Evolutionary conservation across 2,329 filamentous ascomycete species (phyloP), one percentile per base, ranked within the genome.

Genomic region (Trichoderma gracile): DNA sequence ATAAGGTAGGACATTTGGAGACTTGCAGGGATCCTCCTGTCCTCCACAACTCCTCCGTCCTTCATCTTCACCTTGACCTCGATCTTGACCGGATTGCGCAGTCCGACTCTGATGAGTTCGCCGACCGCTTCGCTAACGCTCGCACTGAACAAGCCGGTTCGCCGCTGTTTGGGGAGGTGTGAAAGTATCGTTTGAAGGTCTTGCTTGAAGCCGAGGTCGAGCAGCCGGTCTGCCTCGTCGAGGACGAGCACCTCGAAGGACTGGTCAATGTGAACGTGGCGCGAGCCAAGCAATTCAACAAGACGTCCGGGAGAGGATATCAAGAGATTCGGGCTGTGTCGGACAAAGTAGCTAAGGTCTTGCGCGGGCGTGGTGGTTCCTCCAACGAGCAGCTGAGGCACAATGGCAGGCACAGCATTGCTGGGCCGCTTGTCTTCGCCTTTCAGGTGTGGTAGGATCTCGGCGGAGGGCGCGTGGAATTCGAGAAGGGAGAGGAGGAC

Each of bases 111-210:
- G 59, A 99, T 93, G 62, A 99, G 90, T 74, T 97, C 91, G 67
- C 93, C 89, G 0, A 99, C 91, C 1, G 95, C 95, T 73, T 98
- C 95, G 71, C 90, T 95, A n/a, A 99, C 91, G 71, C 91, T 96
- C 14, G 95, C 95, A 72, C 92, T 97, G 78, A 98, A 99, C 0
- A 99, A 80, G 0, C 95, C 95, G 0, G 95, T 99, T 55, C 95
- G 85, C 58, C 95, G 84, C 75, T 99, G 95, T 74, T 99, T 99
- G 0, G 95, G 95, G 6, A 99, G 79, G 17, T 90, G 85, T 0
- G 87, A 86, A 23, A 99, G 79, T 46, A 98, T 97, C 63, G 87
- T 91, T 70, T 95, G 92, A 30, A 99, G 78, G 69, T 97, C 93
- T 63, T 91, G 89, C 75, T 96, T 95, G 78, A 99, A 98, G 6